Conservation (phyloP, 495 filamentous ascomycete species). For the Massariosphaeria phaeospora region DNA sequence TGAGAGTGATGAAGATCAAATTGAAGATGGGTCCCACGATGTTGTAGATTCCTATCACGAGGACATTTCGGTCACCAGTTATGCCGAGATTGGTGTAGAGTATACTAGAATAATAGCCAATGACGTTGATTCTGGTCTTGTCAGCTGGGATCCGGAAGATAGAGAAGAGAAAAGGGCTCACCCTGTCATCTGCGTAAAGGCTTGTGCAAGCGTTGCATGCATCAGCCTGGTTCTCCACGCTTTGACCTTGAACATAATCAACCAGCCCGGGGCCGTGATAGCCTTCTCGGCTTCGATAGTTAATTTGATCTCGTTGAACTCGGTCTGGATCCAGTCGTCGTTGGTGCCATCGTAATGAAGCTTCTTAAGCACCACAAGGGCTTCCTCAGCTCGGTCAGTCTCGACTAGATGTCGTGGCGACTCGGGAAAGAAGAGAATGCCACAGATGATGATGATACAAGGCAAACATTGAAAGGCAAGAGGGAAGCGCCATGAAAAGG, state of each 20-base stretch:
- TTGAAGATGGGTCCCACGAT: constrained; percentile 52
- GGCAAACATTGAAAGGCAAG: constrained; percentile 57
- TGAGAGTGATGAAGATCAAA: constrained; percentile 44
- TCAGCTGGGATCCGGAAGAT: constrained; percentile 33
- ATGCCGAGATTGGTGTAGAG: constrained; percentile 58
- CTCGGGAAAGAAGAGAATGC: constrained; percentile 57
- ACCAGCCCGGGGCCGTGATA: constrained; percentile 62
- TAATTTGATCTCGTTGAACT: constrained; percentile 62
- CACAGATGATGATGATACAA: constrained; percentile 48
- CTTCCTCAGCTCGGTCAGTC: constrained; percentile 48
- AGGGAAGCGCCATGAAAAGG: constrained; percentile 56
- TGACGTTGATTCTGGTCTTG: constrained; percentile 49
- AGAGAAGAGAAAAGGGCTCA: constrained; percentile 54
- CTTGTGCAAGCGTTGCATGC: constrained; percentile 61
- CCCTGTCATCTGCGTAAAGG: constrained; percentile 69
- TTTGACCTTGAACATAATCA: constrained; percentile 58
- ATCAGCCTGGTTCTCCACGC: constrained; percentile 63
- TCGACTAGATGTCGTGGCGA: constrained; percentile 56
- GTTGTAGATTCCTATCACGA: constrained; percentile 59
- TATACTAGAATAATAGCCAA: constrained; percentile 56
- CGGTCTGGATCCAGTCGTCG: constrained; percentile 56
- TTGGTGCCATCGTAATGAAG: constrained; percentile 57
- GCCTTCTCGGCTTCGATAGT: constrained; percentile 52
- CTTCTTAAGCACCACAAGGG: constrained; percentile 51
- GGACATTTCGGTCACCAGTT: constrained; percentile 46